Evolutionary conservation across 352 stramenopile species (phyloP), one percentile per base, ranked within the genome.

Genomic region (Thraustochytrium sp.): DNA sequence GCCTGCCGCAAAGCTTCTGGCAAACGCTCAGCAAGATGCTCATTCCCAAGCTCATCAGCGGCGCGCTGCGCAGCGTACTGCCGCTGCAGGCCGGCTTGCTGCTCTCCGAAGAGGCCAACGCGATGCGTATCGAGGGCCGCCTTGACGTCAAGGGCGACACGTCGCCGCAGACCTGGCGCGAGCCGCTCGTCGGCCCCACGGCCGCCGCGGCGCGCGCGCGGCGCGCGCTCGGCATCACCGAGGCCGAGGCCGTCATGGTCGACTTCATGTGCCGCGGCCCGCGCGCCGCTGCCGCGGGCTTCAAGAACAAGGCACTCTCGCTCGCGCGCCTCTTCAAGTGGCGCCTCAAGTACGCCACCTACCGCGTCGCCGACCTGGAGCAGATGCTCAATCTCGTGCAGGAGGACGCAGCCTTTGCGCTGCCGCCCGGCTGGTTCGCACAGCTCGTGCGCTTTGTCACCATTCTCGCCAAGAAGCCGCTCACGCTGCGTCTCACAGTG

Each of bases 341-440:
- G 68, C 46, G 68, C 1, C 68, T 80, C 51, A 61, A 64, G 68
- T 80, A 80, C 31, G 68, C 68, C 53, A 63, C 68, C 5, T 80
- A 63, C 38, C 34, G 53, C 9, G 26, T 80, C 42, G 26, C 42
- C 46, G 68, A 80, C 16, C n/a, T 80, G 29, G 13, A 80, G 51
- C n/a, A 46, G n/a, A 80, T 80, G 68, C 68, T 80, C n/a, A 44
- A 80, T 4, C 46, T 80, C 31, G 37, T 80, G 1, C 68, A 80
- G 31, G n/a, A 23, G 44, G 68, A 80, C 16, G 68, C 68, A 8
- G 76, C 16, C 23, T 42, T 44, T 3, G 23, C 8, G n/a, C 40
- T 80, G 31, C 68, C 68, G 46, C 44, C 29, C 18, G 68, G 68
- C 37, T 80, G 68, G 68, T 34, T 80, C 16, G n/a, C 68, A 26